Percentiles rank a stretch among this genome's conserved stretches.
These are phyloP conservation scores for Metarhizium guizhouense DNA, from an alignment of 2,329 filamentous ascomycete species.

Conservation along the genomic window DNA sequence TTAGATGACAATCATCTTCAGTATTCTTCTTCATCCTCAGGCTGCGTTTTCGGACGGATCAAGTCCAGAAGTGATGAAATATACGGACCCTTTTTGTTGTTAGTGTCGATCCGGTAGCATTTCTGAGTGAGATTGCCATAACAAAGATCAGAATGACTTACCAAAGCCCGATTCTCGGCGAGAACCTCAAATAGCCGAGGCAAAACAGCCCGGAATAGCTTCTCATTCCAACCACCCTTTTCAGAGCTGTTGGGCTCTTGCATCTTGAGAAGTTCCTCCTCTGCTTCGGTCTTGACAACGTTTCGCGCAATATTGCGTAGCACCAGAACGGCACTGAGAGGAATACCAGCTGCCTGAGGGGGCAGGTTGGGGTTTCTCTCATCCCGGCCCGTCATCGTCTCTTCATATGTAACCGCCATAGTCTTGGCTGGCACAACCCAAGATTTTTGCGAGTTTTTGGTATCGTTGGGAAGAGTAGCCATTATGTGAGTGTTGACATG, in stretches of 20 bases:
- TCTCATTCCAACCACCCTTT: constrained; percentile 55
- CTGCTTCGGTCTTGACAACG: constrained; percentile 49
- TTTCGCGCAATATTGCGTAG: constrained; percentile 70
- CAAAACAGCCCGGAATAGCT: constrained; percentile 56
- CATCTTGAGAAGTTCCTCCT: constrained; percentile 43
- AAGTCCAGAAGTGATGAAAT: constrained; percentile 31
- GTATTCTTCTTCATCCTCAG: constrained; percentile 13
- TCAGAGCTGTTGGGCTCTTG: constrained; percentile 34
- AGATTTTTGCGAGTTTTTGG: constrained; percentile 15
- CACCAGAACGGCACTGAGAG: constrained; percentile 69
- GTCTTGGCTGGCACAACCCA: constrained; percentile 49
- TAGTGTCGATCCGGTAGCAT: constrained; percentile 5
- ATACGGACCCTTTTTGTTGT: constrained; percentile 26
- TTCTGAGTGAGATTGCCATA: background rate
- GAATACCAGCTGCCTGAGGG: constrained; percentile 63
- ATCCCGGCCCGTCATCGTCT: constrained; percentile 47
- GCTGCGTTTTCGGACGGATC: constrained; percentile 19
- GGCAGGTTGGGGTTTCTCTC: constrained; percentile 49
- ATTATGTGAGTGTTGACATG: constrained; percentile 65
- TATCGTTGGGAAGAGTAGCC: constrained; percentile 15
- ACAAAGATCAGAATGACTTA: constrained; percentile 23
- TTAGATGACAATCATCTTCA: background rate
- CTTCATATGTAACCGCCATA: constrained; percentile 44
- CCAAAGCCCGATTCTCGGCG: constrained; percentile 57
- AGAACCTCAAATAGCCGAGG: constrained; percentile 59